Evolutionary conservation across 768 basidiomycete species (phyloP).

Genomic region (Sutorius australiensis): DNA sequence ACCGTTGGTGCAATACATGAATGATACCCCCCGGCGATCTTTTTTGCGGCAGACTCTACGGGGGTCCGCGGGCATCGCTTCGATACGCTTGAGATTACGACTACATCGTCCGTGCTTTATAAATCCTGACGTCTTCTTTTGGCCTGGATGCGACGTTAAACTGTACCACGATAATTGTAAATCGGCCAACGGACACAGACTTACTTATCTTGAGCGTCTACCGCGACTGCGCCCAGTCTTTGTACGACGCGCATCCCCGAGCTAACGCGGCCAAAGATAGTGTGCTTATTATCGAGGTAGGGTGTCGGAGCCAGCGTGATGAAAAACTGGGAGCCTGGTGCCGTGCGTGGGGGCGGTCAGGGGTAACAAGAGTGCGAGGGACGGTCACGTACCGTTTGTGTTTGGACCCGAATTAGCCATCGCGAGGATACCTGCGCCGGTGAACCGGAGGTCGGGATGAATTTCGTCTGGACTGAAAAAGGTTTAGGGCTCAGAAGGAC

Average conservation of each 20-base stretch:
- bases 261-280: conserved; percentile 87
- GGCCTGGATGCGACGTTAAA: conserved; percentile 33
- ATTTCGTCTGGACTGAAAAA: conserved; percentile 81
- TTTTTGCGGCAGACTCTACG: background rate
- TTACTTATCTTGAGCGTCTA: conserved; percentile 83
- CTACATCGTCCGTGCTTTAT: conserved; percentile 54
- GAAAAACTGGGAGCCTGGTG: conserved; percentile 90
- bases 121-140: conserved; percentile 83
- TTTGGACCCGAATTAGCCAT: conserved; percentile 99
- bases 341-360: conserved; percentile 11
- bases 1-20: background rate
- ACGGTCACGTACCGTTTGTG: conserved; percentile 58
- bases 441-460: conserved; percentile 86
- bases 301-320: conserved; percentile 81
- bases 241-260: conserved; percentile 92
- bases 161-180: background rate
- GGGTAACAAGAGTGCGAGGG: background rate
- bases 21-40: background rate
- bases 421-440: conserved; percentile 92
- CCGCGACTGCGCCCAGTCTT: conserved; percentile 84
- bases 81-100: background rate
- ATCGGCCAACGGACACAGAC: conserved; percentile 29
- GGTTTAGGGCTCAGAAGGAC: too few species aligned
- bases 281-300: conserved; percentile 80
- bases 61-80: background rate